phyloP scores from a whole-genome alignment of 2,329 filamentous ascomycete species.

The Trichoderma gracile region DNA sequence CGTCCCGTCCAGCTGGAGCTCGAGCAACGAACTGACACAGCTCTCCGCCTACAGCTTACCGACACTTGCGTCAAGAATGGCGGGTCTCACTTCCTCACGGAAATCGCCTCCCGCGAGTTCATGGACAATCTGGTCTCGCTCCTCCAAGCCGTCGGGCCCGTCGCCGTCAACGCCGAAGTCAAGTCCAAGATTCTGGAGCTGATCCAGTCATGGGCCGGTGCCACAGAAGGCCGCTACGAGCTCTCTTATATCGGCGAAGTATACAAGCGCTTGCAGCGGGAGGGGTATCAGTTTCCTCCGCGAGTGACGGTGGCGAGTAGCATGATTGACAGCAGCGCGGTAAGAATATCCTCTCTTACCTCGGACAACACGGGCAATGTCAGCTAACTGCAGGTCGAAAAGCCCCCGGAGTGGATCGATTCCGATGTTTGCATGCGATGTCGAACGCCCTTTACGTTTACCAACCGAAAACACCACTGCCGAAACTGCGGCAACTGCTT shows the following conservation, averaged over 20 bases:
- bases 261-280: constrained; percentile 77
- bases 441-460: constrained; percentile 92
- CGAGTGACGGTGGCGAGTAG: constrained; percentile 85
- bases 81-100: constrained; percentile 87
- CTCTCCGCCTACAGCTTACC: constrained; percentile 64
- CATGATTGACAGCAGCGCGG: constrained; percentile 96
- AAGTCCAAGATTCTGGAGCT: constrained; percentile 88
- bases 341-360: constrained; percentile 47
- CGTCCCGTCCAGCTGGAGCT: neutral
- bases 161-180: constrained; percentile 80
- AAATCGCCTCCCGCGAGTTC: constrained; percentile 95
- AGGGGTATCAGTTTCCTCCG: constrained; percentile 88
- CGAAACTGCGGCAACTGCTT: constrained; percentile 98
- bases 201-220: constrained; percentile 89
- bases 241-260: constrained; percentile 85
- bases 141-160: constrained; percentile 73
- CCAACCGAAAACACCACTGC: constrained; percentile 97
- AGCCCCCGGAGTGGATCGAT: constrained; percentile 97
- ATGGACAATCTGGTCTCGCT: constrained; percentile 96
- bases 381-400: constrained; percentile 23
- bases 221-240: constrained; percentile 80
- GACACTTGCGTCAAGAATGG: constrained; percentile 99
- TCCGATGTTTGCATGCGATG: constrained; percentile 99
- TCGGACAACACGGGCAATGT: no score
- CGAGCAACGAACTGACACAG: neutral